A percentile compares a stretch with the other conserved stretches of the same genome.
Evolutionary conservation across 2,329 filamentous ascomycete genomes (phyloP).

Genomic region (Claviceps pazoutovae): DNA sequence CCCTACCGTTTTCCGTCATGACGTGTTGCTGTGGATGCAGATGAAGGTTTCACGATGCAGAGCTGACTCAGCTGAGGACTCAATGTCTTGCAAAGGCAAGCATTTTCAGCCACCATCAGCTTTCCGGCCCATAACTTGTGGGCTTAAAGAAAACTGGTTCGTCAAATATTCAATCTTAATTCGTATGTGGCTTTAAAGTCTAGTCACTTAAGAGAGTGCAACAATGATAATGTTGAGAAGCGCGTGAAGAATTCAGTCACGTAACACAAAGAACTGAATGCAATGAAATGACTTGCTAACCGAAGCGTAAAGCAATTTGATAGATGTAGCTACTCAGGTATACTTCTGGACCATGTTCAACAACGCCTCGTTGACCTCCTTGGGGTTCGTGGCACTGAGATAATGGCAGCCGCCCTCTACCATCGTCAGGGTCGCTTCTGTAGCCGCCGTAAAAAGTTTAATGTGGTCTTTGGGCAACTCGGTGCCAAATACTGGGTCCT

Average conservation of each 20-base stretch:
- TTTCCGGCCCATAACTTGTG: too few species aligned
- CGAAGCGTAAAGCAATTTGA: not conserved
- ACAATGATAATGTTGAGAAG: not conserved
- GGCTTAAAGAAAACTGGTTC: too few species aligned
- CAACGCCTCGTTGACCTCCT: conserved; percentile 30
- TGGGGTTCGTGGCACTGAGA: conserved; percentile 33
- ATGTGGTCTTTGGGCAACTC: conserved; percentile 32
- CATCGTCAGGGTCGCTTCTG: conserved; percentile 28
- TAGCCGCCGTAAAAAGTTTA: conserved; percentile 32
- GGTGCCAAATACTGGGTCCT: conserved; percentile 29
- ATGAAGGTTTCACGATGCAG: too few species aligned
- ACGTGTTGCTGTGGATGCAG: too few species aligned
- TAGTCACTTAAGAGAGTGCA: not conserved
- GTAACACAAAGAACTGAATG: not conserved
- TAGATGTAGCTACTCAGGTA: conserved; percentile 4
- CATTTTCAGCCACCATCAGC: too few species aligned
- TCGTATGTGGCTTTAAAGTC: too few species aligned
- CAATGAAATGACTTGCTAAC: not conserved
- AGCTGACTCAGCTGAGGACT: too few species aligned
- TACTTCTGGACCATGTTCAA: conserved; percentile 27
- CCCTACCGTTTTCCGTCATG: too few species aligned
- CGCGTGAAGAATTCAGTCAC: not conserved
- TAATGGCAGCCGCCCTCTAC: conserved; percentile 34
- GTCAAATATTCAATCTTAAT: too few species aligned
- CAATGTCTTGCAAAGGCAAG: too few species aligned